A percentile compares a stretch with the other conserved stretches of the same genome.
Evolutionary conservation across 257 asterid species (phyloP).

Genomic region (Gentiana macrophylla): DNA sequence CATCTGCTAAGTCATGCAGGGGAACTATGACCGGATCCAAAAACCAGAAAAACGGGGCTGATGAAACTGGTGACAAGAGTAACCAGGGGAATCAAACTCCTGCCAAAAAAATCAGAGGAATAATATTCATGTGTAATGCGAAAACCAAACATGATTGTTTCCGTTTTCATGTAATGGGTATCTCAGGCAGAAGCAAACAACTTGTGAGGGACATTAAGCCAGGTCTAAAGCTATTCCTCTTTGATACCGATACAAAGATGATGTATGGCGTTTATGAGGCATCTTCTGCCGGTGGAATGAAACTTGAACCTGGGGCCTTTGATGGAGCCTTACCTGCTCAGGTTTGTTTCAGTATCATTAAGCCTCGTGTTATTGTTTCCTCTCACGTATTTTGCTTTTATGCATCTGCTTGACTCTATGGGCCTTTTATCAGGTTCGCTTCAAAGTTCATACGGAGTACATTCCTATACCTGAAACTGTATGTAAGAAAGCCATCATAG

Average conservation of each 20-base stretch:
- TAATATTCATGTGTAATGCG: conserved; percentile 83
- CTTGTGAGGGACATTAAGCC: conserved; percentile 59
- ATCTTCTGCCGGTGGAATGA: conserved; percentile 80
- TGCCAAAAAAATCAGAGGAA: conserved; percentile 48
- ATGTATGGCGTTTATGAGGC: conserved; percentile 88
- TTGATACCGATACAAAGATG: conserved; percentile 74
- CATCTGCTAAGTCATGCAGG: not conserved
- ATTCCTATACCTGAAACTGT: conserved; percentile 66
- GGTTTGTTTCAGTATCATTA: conserved; percentile 24
- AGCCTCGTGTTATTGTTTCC: no score
- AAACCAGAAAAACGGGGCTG: conserved; percentile 15
- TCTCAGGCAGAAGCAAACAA: conserved; percentile 50
- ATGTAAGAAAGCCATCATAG: conserved; percentile 73
- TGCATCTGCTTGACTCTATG: no score
- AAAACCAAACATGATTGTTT: conserved; percentile 96
- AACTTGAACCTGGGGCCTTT: conserved; percentile 77
- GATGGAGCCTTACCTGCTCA: conserved; percentile 89
- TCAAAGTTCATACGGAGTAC: conserved; percentile 50
- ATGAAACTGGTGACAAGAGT: conserved; percentile 16
- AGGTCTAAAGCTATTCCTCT: conserved; percentile 77
- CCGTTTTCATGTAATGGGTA: conserved; percentile 67
- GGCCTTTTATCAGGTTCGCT: conserved; percentile 47
- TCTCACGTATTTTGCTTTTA: no score
- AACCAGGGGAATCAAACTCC: conserved; percentile 19
- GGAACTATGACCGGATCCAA: conserved; percentile 30